Evolutionary conservation across 1,284 basidiomycete genomes (phyloP), one percentile per base, ranked within the genome.

Genomic region (Ustilago loliicola): DNA sequence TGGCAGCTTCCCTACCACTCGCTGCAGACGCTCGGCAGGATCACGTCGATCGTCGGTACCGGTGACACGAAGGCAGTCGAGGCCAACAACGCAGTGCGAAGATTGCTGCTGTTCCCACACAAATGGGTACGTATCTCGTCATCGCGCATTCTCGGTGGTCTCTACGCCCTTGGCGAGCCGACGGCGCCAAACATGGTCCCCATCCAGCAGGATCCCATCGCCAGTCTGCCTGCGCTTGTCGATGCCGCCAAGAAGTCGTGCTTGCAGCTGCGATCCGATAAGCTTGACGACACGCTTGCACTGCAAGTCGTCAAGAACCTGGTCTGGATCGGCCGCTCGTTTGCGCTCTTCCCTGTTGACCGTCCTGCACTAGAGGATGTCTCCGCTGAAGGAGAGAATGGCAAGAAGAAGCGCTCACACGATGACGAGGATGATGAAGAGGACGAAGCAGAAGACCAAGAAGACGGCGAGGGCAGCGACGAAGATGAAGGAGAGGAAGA

Each of bases 291-390:
- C 45, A 87, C 90, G 4, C 88, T 96, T 19, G 90, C 92, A 62
- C 87, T 97, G 73, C 94, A 98, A 87, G 88, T 95, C 17, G 94
- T 98, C 83, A 98, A 98, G 89, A 95, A 98, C 78, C 87, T 99
- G 17, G 95, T 97, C 83, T 97, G 93, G 83, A 88, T 97, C 34
- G 93, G 93, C 32, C 95, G 94, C 87, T 70, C 52, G 3, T 80
- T 85, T 73, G 82, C 81, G n/a, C 59, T 72, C 25, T 64, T 63
- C 66, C 77, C 72, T 8, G 66, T 74, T 19, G 60, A 71, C 27
- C 51, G 65, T 0, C 56, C 60, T 21, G 52, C 59, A 17, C 36
- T 61, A 4, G 66, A 57, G 27, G 61, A 63, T 19, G 59, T 61
- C 4, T 13, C 23, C 8, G 25, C 23, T 15, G 38, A 53, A 4